Conservation (phyloP, 2,329 filamentous ascomycete species). For the Clonostachys chloroleuca region DNA sequence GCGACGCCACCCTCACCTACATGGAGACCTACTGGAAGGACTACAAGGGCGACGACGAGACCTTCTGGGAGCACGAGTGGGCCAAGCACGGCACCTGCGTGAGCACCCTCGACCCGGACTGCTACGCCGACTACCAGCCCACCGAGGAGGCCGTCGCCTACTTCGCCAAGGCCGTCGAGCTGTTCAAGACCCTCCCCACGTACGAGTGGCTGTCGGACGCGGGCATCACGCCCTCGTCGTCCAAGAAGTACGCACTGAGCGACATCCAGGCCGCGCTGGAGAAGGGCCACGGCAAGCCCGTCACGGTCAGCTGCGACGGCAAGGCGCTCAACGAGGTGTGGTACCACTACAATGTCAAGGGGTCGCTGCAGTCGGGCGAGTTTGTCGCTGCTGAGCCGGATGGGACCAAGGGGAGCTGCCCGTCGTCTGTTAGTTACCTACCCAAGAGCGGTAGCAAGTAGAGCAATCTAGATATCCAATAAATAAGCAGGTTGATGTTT, state of each 20-base stretch:
- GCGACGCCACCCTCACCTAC: conserved; percentile 53
- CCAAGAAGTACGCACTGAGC: conserved; percentile 51
- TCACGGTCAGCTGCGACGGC: conserved; percentile 52
- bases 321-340: conserved; percentile 48
- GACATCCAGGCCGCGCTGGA: conserved; percentile 56
- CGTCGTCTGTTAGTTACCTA: conserved; percentile 58
- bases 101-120: conserved; percentile 60
- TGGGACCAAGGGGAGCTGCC: conserved; percentile 58
- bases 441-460: conserved; percentile 38
- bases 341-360: conserved; percentile 60
- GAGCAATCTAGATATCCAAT: too few relatives aligned
- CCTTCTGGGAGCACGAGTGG: conserved; percentile 73
- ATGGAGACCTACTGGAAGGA: conserved; percentile 74
- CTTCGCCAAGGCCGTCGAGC: conserved; percentile 59
- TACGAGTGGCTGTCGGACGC: conserved; percentile 58
- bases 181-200: conserved; percentile 64
- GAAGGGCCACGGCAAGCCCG: conserved; percentile 45
- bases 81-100: conserved; percentile 72
- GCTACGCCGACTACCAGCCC: conserved; percentile 57
- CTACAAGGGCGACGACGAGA: conserved; percentile 56
- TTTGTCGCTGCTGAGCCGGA: conserved; percentile 54
- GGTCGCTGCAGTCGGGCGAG: conserved; percentile 53
- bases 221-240: conserved; percentile 50
- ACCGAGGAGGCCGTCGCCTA: conserved; percentile 65
- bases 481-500: too few relatives aligned